Evolutionary conservation across 805 yeast genomes (phyloP), one percentile per base, ranked within the genome.

Genomic region (Phaffomyces thermotolerans): DNA sequence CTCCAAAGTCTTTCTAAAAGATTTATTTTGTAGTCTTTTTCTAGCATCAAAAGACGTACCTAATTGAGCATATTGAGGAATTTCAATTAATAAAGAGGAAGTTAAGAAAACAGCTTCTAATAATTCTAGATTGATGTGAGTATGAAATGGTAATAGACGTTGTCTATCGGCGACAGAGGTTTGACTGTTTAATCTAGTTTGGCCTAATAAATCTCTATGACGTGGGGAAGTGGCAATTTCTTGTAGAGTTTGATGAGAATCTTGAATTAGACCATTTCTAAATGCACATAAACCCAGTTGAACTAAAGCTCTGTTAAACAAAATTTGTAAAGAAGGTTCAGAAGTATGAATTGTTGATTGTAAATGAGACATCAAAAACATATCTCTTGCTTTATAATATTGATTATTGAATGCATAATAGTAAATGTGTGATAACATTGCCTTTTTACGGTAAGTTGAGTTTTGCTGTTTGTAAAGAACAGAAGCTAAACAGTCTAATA

Each of bases 221-320:
- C 95, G 80, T 52, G 81, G 79, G 35, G 95, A 81, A 44, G 88
- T 82, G 50, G 91, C 87, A 58, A 93, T 77, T 67, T 93, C 99
- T 59, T 81, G 84, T 53, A 93, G 73, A 41, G 83, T 75, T 69
- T 86, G 93, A 66, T 87, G 95, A 45, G 93, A 73, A 62, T 93
- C 98, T 55, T 74, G 76, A 57, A 90, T 79, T 53, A 84, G 74
- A 20, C 98, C 97, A 41, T 77, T 67, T 64, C 96, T 81, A 81
- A 93, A 93, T 14, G 99, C 98, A 64, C 95, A 81, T 53, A 93
- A 76, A 47, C 99, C 99, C 51, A 95, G 76, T 68, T 93, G 99
- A 50, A 88, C 97, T 50, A 93, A 76, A 15, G 96, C 89, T 65
- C 99, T 78, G 75, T 93, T 93, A 76, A 88, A 93, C 56, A 88